phyloP scores from a whole-genome alignment of 768 basidiomycete genomes.

The Leccinellum albellum region DNA sequence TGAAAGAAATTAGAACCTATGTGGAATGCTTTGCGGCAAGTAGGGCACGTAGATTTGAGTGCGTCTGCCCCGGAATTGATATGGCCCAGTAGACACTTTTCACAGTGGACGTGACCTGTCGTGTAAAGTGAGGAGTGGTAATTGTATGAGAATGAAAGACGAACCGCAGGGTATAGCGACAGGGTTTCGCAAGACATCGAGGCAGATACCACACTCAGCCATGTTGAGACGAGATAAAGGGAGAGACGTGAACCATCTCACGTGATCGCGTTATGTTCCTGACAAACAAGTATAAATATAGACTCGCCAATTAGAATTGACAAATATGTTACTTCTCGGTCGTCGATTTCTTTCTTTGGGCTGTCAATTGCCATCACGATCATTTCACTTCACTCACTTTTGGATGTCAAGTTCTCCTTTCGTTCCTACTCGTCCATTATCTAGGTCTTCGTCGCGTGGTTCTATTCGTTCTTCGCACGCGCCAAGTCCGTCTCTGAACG shows the following conservation, averaged over 20 bases:
- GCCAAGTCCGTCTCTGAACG: conserved; percentile 57
- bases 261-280: conserved; percentile 26
- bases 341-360: neutral
- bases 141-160: conserved; percentile 10
- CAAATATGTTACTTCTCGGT: neutral
- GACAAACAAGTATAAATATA: conserved; percentile 26
- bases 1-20: conserved; percentile 41
- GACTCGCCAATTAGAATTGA: conserved; percentile 2
- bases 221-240: conserved; percentile 13
- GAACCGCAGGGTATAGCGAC: conserved; percentile 63
- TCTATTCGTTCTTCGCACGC: conserved; percentile 48
- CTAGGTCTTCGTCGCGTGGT: conserved; percentile 48
- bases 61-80: conserved; percentile 29
- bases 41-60: conserved; percentile 51
- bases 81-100: conserved; percentile 47
- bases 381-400: conserved; percentile 19
- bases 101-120: conserved; percentile 65
- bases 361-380: conserved; percentile 20
- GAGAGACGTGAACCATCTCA: conserved; percentile 3
- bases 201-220: conserved; percentile 60
- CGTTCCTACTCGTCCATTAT: conserved; percentile 34
- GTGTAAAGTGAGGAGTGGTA: conserved; percentile 2
- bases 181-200: conserved; percentile 50
- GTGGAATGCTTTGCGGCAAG: conserved; percentile 52
- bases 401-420: conserved; percentile 36